phyloP scores from a whole-genome alignment of 768 basidiomycete species.

The Boletus sp. region DNA sequence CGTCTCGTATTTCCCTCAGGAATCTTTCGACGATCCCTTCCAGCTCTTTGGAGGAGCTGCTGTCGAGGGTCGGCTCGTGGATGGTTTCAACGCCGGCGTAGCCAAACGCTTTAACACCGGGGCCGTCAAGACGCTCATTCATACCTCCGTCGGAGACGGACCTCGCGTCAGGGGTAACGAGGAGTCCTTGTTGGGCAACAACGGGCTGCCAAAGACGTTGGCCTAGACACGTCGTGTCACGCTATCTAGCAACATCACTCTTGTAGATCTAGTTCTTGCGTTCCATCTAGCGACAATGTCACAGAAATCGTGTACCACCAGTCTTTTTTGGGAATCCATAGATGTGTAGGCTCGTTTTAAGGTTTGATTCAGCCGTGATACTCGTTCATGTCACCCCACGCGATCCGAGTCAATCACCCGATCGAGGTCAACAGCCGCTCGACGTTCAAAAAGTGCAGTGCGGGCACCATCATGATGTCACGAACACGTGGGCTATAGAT shows the following conservation, averaged over 20 bases:
- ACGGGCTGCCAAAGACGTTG: slow-evolving; percentile 67
- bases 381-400: too few relatives aligned
- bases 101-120: slow-evolving; percentile 71
- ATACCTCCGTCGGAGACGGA: slow-evolving; percentile 91
- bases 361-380: too few relatives aligned
- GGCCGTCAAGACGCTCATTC: slow-evolving; percentile 86
- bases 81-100: slow-evolving; percentile 78
- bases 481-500: too few relatives aligned
- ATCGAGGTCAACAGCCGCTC: background rate
- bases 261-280: background rate
- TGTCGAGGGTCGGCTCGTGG: slow-evolving; percentile 50
- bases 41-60: slow-evolving; percentile 49
- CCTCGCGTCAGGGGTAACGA: slow-evolving; percentile 65
- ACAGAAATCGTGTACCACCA: slow-evolving; percentile 4
- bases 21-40: slow-evolving; percentile 75
- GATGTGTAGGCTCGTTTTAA: background rate
- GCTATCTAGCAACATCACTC: background rate
- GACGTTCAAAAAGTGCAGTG: too few relatives aligned
- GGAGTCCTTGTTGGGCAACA: slow-evolving; percentile 62
- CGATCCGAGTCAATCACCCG: too few relatives aligned
- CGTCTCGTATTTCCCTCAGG: slow-evolving; percentile 83
- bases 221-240: slow-evolving; percentile 22
- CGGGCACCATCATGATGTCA: too few relatives aligned
- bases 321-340: slow-evolving; percentile 1
- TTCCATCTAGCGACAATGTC: background rate